A percentile compares a stretch with the other conserved stretches of the same genome.
Evolutionary conservation across 2,329 filamentous ascomycete species (phyloP).

Genomic region (Colletotrichum magnum): DNA sequence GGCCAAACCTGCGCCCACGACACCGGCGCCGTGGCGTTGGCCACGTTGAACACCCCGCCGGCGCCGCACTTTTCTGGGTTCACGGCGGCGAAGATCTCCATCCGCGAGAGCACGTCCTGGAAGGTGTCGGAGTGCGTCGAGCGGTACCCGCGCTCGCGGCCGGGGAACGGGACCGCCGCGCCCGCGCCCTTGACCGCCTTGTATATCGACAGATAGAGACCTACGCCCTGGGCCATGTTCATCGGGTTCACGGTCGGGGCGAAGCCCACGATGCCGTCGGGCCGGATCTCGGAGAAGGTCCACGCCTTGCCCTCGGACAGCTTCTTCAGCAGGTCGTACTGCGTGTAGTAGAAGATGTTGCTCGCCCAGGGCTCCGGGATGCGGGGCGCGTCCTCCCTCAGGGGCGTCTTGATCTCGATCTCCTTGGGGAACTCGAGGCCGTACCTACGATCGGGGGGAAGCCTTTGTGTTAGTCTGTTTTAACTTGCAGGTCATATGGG

Average conservation of each 20-base stretch:
- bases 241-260: conserved; percentile 38
- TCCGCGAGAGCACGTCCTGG: conserved; percentile 40
- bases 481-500: background rate
- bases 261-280: conserved; percentile 42
- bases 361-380: conserved; percentile 41
- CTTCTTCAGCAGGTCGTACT: conserved; percentile 36
- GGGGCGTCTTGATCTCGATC: conserved; percentile 20
- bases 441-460: conserved; percentile 17
- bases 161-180: conserved; percentile 38
- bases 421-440: conserved; percentile 34
- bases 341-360: conserved; percentile 41
- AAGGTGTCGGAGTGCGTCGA: conserved; percentile 41
- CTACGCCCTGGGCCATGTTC: conserved; percentile 41
- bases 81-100: conserved; percentile 41
- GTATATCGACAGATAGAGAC: conserved; percentile 38
- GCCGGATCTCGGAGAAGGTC: conserved; percentile 42
- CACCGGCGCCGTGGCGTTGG: conserved; percentile 35
- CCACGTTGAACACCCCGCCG: conserved; percentile 40
- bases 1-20: conserved; percentile 42
- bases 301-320: conserved; percentile 36
- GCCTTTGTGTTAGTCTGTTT: background rate
- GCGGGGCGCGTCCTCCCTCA: conserved; percentile 33
- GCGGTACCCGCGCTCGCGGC: conserved; percentile 28
- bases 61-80: conserved; percentile 32
- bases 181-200: conserved; percentile 37